Percentiles rank a stretch among this genome's conserved stretches.
These are phyloP conservation scores for Trichopus zeylanicus DNA, from an alignment of 116 monocot genomes.

Conservation along the genomic window DNA sequence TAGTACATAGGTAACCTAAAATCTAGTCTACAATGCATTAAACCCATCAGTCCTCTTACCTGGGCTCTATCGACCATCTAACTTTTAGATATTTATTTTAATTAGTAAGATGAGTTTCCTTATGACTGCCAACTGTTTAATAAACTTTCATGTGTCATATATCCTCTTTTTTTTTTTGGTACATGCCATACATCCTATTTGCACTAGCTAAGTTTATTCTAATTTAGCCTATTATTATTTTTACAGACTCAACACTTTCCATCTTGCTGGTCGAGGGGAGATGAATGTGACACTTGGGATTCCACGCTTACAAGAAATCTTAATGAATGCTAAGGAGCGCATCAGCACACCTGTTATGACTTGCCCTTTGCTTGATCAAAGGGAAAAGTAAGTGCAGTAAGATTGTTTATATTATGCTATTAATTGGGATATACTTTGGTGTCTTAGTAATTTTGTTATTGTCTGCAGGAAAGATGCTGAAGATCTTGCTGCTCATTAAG, in stretches of 20 bases:
- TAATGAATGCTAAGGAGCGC: slow-evolving; percentile 61
- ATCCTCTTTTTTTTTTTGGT: slow-evolving; percentile 1
- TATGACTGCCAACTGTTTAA: no score
- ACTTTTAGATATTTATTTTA: no score
- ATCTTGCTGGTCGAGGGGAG: slow-evolving; percentile 91
- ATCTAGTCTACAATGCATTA: no score
- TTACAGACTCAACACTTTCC: slow-evolving; percentile 87
- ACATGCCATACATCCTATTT: slow-evolving; percentile 1
- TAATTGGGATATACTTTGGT: neutral
- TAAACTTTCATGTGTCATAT: no score
- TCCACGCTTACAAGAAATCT: slow-evolving; percentile 84
- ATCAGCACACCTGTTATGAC: slow-evolving; percentile 84
- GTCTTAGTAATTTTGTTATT: neutral
- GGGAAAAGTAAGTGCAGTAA: slow-evolving; percentile 27
- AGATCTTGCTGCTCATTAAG: slow-evolving; percentile 49
- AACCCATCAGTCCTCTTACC: no score
- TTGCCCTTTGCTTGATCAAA: slow-evolving; percentile 52
- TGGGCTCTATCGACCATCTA: no score
- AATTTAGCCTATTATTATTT: no score
- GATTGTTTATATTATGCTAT: neutral
- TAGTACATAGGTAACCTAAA: no score
- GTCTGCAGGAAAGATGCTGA: slow-evolving; percentile 65
- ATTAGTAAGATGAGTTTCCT: no score
- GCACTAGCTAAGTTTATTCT: no score
- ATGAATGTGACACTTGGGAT: slow-evolving; percentile 96